Evolutionary conservation across 306 rosid genomes (phyloP).

Genomic region (Carpinus viminea): DNA sequence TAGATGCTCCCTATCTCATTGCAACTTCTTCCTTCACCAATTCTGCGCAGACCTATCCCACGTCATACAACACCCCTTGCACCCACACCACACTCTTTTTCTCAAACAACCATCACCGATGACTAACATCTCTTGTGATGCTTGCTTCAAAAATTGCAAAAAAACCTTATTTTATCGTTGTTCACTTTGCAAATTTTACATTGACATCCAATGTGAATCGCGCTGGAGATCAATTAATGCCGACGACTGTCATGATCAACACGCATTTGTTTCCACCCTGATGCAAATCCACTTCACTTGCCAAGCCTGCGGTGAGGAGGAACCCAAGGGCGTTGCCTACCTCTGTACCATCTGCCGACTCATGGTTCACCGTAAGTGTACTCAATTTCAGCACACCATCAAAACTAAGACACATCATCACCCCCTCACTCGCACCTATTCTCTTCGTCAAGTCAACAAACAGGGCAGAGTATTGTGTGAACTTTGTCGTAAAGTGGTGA

Average conservation of each 20-base stretch:
- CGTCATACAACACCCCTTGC: no score
- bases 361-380: background rate
- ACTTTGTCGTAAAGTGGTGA: background rate
- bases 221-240: background rate
- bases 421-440: background rate
- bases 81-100: no score
- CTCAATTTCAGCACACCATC: background rate
- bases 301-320: background rate
- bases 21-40: no score
- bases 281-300: background rate
- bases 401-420: background rate
- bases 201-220: background rate
- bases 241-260: background rate
- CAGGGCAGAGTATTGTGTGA: background rate
- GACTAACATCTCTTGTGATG: no score
- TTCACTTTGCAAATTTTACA: background rate
- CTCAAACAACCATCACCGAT: no score
- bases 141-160: no score
- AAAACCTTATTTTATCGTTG: no score
- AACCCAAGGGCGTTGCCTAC: rapidly evolving
- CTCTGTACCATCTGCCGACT: background rate
- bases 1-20: no score
- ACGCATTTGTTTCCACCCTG: background rate
- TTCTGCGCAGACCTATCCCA: no score
- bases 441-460: background rate